Conservation (phyloP, 225 moss, liverwort and hornwort species). For the Thuidium tamariscinum region DNA sequence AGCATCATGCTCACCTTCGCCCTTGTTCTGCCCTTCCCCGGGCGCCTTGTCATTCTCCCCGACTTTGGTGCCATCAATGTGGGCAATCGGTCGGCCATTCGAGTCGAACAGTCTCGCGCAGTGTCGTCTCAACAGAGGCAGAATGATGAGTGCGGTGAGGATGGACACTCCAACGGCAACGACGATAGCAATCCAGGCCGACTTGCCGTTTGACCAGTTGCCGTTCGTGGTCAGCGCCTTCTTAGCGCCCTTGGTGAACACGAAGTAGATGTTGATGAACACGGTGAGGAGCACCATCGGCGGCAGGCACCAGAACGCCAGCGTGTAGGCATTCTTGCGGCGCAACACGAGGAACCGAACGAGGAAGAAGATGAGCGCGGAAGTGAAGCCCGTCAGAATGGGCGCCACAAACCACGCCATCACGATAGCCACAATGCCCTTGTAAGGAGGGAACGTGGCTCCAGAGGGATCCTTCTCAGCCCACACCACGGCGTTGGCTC, state of each 20-base stretch:
- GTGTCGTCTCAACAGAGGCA: slow-evolving; percentile 36
- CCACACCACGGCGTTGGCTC: slow-evolving; percentile 50
- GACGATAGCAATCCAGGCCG: slow-evolving; percentile 41
- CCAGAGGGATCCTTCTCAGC: slow-evolving; percentile 24
- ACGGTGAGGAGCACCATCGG: slow-evolving; percentile 44
- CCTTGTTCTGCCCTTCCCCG: background rate
- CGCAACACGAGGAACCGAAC: slow-evolving; percentile 37
- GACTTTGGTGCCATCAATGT: slow-evolving; percentile 14
- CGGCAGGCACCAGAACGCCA: slow-evolving; percentile 49
- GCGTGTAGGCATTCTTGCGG: slow-evolving; percentile 32
- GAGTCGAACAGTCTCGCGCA: slow-evolving; percentile 34
- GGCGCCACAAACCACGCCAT: slow-evolving; percentile 64
- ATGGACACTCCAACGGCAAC: slow-evolving; percentile 11
- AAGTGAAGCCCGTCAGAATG: slow-evolving; percentile 15
- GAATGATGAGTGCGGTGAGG: background rate
- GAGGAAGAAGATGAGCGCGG: slow-evolving; percentile 23
- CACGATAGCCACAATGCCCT: slow-evolving; percentile 41
- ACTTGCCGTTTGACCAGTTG: slow-evolving; percentile 43
- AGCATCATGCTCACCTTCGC: background rate
- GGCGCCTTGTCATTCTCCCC: background rate
- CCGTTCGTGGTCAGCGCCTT: slow-evolving; percentile 2
- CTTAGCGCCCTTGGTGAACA: slow-evolving; percentile 73
- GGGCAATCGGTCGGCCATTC: slow-evolving; percentile 3
- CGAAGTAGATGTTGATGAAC: slow-evolving; percentile 63
- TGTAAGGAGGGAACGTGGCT: slow-evolving; percentile 41